These are phyloP conservation scores for Talaromyces sp. DNA, from an alignment of 2,329 filamentous ascomycete genomes.

Conservation along the genomic window DNA sequence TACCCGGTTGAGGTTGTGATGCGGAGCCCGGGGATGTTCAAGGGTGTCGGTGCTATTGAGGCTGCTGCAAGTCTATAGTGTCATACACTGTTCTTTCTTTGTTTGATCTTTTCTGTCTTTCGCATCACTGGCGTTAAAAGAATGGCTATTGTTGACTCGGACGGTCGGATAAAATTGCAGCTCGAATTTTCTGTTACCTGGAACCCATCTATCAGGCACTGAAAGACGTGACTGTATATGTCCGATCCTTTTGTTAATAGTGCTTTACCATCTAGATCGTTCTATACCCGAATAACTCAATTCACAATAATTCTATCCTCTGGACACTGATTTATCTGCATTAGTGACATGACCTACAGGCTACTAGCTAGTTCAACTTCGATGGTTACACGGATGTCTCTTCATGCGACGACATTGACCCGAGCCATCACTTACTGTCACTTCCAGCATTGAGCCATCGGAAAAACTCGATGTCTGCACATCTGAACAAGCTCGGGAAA, in stretches of 20 bases:
- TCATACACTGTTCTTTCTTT: background rate
- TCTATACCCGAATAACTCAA: constrained; percentile 26
- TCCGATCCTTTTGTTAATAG: constrained; percentile 6
- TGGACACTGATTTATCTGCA: no score
- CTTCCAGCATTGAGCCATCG: no score
- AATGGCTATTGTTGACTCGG: background rate
- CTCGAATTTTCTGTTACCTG: background rate
- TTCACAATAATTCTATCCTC: background rate
- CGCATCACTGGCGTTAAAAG: constrained; percentile 5
- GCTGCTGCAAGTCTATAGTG: constrained; percentile 49
- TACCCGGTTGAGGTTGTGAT: constrained; percentile 75
- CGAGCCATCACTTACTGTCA: no score
- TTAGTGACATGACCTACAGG: no score
- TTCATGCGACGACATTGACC: no score
- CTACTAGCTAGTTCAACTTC: no score
- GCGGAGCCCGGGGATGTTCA: constrained; percentile 65
- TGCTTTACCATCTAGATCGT: constrained; percentile 12
- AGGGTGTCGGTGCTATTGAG: constrained; percentile 64
- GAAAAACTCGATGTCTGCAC: no score
- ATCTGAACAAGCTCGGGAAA: no score
- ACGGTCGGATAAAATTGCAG: background rate
- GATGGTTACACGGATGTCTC: no score
- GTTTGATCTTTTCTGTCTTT: background rate
- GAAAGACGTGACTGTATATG: background rate
- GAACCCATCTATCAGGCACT: background rate